phyloP scores from a whole-genome alignment of 2,329 filamentous ascomycete genomes.

The Alternaria triticina region DNA sequence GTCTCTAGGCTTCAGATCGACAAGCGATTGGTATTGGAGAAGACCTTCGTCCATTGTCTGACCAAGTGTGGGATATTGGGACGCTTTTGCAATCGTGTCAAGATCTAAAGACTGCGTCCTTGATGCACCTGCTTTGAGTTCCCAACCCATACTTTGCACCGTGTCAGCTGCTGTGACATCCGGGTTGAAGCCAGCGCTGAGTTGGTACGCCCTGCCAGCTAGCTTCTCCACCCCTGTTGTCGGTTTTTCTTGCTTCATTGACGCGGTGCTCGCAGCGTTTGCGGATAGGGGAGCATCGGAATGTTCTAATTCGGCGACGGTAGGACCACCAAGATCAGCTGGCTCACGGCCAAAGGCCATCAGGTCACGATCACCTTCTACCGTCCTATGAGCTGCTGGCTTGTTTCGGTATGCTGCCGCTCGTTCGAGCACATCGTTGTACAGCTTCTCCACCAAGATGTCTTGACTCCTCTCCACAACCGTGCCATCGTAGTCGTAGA shows the following conservation, averaged over 20 bases:
- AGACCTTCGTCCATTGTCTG: slow-evolving; percentile 94
- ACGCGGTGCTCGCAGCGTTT: slow-evolving; percentile 56
- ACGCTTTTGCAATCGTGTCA: slow-evolving; percentile 66
- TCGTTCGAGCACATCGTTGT: slow-evolving; percentile 92
- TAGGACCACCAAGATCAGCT: slow-evolving; percentile 60
- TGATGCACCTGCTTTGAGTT: slow-evolving; percentile 67
- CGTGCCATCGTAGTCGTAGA: slow-evolving; percentile 84
- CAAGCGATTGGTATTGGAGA: slow-evolving; percentile 80
- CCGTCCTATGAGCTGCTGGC: slow-evolving; percentile 69
- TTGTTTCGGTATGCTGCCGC: slow-evolving; percentile 91
- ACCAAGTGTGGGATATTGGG: slow-evolving; percentile 75
- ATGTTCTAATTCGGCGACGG: slow-evolving; percentile 76
- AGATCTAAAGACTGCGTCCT: slow-evolving; percentile 74
- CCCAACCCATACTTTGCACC: slow-evolving; percentile 83
- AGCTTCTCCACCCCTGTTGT: slow-evolving; percentile 63
- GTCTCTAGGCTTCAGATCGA: slow-evolving; percentile 85
- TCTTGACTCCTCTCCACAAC: slow-evolving; percentile 81
- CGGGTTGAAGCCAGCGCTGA: slow-evolving; percentile 71
- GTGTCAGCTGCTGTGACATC: slow-evolving; percentile 77
- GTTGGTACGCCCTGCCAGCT: slow-evolving; percentile 72
- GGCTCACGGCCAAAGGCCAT: slow-evolving; percentile 85
- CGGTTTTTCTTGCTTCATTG: slow-evolving; percentile 52
- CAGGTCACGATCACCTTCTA: slow-evolving; percentile 81
- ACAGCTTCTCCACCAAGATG: slow-evolving; percentile 84
- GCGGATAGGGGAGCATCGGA: slow-evolving; percentile 58